Evolutionary conservation across 441 rosid species (phyloP), one percentile per base, ranked within the genome.

Genomic region (Arabidopsis hybrid): DNA sequence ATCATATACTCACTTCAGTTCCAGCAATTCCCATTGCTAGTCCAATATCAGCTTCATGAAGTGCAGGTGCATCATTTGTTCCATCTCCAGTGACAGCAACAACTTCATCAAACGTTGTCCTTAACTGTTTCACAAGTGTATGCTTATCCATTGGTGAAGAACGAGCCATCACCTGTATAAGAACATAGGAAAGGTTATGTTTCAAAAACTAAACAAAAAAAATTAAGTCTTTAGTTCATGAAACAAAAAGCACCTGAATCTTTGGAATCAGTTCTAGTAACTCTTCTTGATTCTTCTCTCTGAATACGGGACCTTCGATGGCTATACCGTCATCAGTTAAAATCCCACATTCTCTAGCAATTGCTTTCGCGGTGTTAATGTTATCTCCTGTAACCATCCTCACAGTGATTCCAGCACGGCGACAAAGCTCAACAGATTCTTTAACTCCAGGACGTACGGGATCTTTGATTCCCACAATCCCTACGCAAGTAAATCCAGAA

Each of bases 1-100:
- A 21, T 21, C 26, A 62, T 62, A 46, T 49, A 60, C 87, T 65
- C 43, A 90, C 91, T 87, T 85, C 91, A 66, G 91, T 87, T 74
- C 91, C 91, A 1, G 91, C 91, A 56, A 87, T 87, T 77, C 91
- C 91, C 91, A 87, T 87, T 26, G 91, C 91, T 55, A 85, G 76
- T 71, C 91, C 91, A 51, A 87, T 87, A 60, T 87, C 91, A 35
- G 91, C 89, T 66, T 87, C 91, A 55, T 87, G 89, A 29, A 87
- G 84, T 32, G 91, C 89, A 45, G 91, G 91, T 50, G 91, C 89
- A 84, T 87, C 91, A 47, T 87, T 87, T 56, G 91, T 85, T 64
- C 91, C 91, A 67, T 87, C 91, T 60, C 91, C 91, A 49, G 91
- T 87, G 39, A 83, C 89, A 2, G 91, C 89, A 46, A 87, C 91